These are phyloP conservation scores for Naganishia antarctica DNA, from an alignment of 768 basidiomycete genomes.

Conservation along the genomic window DNA sequence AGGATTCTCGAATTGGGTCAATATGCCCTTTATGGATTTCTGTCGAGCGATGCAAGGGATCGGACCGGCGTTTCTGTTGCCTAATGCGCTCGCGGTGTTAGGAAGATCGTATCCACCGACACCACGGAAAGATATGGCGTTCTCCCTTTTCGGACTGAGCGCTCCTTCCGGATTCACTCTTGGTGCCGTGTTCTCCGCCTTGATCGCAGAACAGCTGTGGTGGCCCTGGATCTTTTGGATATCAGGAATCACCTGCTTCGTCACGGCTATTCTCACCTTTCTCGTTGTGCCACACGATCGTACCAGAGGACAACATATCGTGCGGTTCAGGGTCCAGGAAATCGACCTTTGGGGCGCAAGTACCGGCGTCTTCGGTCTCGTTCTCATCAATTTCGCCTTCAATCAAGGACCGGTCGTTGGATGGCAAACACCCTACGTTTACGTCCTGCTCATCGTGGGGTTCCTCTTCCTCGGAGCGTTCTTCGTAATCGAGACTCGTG, in stretches of 20 bases:
- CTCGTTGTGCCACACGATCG: conserved; percentile 27
- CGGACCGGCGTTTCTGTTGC: conserved; percentile 34
- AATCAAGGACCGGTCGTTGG: conserved; percentile 36
- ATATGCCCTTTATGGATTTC: conserved; percentile 30
- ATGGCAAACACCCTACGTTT: conserved; percentile 35
- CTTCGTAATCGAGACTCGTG: conserved; percentile 32
- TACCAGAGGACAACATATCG: conserved; percentile 25
- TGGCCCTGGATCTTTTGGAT: conserved; percentile 37
- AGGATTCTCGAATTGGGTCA: neutral
- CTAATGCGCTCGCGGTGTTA: conserved; percentile 36
- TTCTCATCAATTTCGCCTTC: conserved; percentile 40
- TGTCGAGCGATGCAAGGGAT: conserved; percentile 35
- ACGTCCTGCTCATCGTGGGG: conserved; percentile 32
- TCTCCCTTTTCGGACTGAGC: conserved; percentile 33
- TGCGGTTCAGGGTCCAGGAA: neutral
- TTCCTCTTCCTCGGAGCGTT: conserved; percentile 28
- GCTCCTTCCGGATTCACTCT: conserved; percentile 36
- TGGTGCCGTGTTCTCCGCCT: conserved; percentile 31
- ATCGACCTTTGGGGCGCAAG: conserved; percentile 34
- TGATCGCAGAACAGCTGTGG: conserved; percentile 26
- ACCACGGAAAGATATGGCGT: conserved; percentile 31
- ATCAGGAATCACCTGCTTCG: conserved; percentile 25
- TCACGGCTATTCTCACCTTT: conserved; percentile 26
- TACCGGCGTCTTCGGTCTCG: conserved; percentile 32
- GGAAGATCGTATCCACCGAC: conserved; percentile 35